A percentile compares a stretch with the other conserved stretches of the same genome.
Evolutionary conservation across 2,329 filamentous ascomycete genomes (phyloP).

Genomic region (Trichoderma hamatum): DNA sequence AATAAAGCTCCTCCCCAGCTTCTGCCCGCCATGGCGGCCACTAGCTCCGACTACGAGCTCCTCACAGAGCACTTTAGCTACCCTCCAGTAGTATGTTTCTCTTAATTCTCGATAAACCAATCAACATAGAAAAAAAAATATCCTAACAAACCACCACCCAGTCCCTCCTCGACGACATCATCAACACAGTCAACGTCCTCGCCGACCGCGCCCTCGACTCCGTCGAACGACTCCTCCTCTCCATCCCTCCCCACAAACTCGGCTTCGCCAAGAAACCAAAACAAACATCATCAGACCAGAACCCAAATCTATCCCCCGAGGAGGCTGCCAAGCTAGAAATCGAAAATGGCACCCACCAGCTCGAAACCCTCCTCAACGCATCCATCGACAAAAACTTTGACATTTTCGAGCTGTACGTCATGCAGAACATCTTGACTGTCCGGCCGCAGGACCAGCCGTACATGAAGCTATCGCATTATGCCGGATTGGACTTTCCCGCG

Average conservation of each 20-base stretch:
- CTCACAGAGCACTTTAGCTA: conserved; percentile 96
- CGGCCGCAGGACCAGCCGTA: conserved; percentile 71
- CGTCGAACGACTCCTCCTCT: conserved; percentile 79
- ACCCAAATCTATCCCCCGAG: conserved; percentile 42
- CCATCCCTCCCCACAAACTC: conserved; percentile 71
- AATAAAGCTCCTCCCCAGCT: neutral
- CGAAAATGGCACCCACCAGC: conserved; percentile 82
- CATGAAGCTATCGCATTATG: conserved; percentile 84
- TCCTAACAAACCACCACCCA: conserved; percentile 41
- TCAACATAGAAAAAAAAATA: neutral
- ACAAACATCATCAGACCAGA: conserved; percentile 27
- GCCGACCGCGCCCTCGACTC: conserved; percentile 87
- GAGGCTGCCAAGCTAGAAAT: conserved; percentile 66
- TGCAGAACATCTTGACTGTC: conserved; percentile 81
- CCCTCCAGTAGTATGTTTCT: conserved; percentile 75
- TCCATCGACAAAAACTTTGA: conserved; percentile 86
- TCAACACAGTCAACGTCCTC: conserved; percentile 93
- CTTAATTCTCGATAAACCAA: conserved; percentile 8
- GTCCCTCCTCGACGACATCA: conserved; percentile 96
- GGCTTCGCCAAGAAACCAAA: conserved; percentile 66
- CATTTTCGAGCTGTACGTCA: conserved; percentile 84
- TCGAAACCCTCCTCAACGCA: conserved; percentile 79
- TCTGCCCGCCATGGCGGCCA: conserved; percentile 37
- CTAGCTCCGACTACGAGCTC: conserved; percentile 63
- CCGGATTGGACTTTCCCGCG: conserved; percentile 58